phyloP scores from a whole-genome alignment of 441 rosid genomes.

The Adansonia grandidieri region DNA sequence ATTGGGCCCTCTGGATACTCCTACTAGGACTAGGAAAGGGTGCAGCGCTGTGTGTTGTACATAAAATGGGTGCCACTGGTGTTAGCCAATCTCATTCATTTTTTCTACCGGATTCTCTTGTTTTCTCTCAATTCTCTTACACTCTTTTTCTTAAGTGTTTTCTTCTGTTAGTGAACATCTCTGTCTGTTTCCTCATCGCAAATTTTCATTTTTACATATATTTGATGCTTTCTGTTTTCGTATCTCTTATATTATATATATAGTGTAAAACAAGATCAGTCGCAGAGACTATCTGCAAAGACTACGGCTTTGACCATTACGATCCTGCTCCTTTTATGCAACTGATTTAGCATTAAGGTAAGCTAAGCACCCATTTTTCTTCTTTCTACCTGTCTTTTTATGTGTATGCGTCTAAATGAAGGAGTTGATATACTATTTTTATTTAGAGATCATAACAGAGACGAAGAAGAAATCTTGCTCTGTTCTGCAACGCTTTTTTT shows the following conservation, averaged over 20 bases:
- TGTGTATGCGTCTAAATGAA: background rate
- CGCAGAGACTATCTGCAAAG: background rate
- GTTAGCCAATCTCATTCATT: background rate
- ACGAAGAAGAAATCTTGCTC: background rate
- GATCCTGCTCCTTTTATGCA: background rate
- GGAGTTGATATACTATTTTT: background rate
- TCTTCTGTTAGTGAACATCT: background rate
- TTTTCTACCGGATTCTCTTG: background rate
- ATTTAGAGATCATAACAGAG: background rate
- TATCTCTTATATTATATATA: background rate
- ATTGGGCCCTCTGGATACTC: background rate
- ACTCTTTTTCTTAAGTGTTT: background rate
- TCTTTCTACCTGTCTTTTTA: background rate
- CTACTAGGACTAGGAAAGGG: background rate
- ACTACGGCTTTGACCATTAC: conserved; percentile 2
- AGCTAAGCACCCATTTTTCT: background rate
- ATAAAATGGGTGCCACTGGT: background rate
- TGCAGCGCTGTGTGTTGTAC: background rate
- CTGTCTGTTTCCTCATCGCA: background rate
- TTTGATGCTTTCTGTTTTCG: conserved; percentile 32
- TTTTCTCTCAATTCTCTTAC: background rate
- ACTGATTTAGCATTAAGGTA: background rate
- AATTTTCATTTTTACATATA: background rate
- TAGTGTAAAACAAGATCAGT: background rate
- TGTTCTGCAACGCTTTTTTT: background rate